Conservation (phyloP, 108 stramenopile species). For the Cylindrotheca closterium region DNA sequence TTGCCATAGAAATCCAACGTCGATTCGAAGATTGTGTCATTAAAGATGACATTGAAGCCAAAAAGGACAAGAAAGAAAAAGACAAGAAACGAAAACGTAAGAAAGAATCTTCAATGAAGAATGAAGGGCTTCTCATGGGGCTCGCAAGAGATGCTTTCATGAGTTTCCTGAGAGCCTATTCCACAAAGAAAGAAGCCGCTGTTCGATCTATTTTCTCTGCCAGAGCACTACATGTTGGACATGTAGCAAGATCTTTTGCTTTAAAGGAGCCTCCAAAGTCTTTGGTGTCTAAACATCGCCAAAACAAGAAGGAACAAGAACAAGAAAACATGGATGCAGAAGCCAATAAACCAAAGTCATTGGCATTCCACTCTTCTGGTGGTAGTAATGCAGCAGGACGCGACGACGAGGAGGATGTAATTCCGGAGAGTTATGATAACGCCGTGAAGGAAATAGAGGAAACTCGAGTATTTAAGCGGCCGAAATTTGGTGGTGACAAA, state of each 20-base stretch:
- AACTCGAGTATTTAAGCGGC: conserved; percentile 7
- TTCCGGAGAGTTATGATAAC: background rate
- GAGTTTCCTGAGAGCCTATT: conserved; percentile 79
- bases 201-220: conserved; percentile 84
- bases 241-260: conserved; percentile 84
- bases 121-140: conserved; percentile 59
- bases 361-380: conserved; percentile 28
- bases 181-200: conserved; percentile 79
- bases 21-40: conserved; percentile 46
- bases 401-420: background rate
- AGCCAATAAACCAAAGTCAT: conserved; percentile 24
- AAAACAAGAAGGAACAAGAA: conserved; percentile 6
- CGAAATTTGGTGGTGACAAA: conserved; percentile 9
- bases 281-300: conserved; percentile 44
- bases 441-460: background rate
- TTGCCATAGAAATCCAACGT: conserved; percentile 55
- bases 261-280: conserved; percentile 82
- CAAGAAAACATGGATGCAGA: conserved; percentile 16
- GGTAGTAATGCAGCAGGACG: conserved; percentile 5
- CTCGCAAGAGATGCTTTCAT: conserved; percentile 71
- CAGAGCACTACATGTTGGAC: conserved; percentile 81
- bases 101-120: conserved; percentile 15
- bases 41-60: conserved; percentile 29
- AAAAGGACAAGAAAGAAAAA: conserved; percentile 22
- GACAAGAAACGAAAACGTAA: conserved; percentile 18